Evolutionary conservation across 306 rosid species (phyloP).

Genomic region (Vigna nakashimae): DNA sequence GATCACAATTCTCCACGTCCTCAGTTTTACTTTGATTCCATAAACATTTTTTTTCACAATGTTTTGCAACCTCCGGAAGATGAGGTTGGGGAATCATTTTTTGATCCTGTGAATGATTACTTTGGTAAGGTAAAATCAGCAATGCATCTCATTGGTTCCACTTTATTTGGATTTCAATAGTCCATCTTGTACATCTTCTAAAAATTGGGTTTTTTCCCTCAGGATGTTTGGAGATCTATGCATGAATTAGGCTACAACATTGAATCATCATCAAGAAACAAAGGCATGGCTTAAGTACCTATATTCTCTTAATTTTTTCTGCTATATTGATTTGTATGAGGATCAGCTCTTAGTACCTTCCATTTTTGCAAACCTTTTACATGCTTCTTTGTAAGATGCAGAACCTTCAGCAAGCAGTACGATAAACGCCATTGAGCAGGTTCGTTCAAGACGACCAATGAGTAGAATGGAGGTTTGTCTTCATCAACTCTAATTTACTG

Average conservation of each 20-base stretch:
- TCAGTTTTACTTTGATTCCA: constrained; percentile 96
- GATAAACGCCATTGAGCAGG: constrained; percentile 74
- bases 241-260: constrained; percentile 55
- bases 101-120: constrained; percentile 68
- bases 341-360: constrained; percentile 34
- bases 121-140: constrained; percentile 80
- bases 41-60: constrained; percentile 95
- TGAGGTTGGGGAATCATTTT: constrained; percentile 80
- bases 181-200: constrained; percentile 36
- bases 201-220: constrained; percentile 44
- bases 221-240: constrained; percentile 79
- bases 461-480: constrained; percentile 91
- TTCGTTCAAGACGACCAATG: constrained; percentile 93
- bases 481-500: constrained; percentile 28
- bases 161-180: constrained; percentile 39
- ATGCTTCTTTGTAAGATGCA: constrained; percentile 48
- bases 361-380: constrained; percentile 26
- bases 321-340: constrained; percentile 21
- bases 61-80: constrained; percentile 98
- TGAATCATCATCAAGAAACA: constrained; percentile 61
- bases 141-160: constrained; percentile 40
- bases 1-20: constrained; percentile 99
- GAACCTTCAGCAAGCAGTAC: constrained; percentile 71
- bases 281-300: constrained; percentile 62
- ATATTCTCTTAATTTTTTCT: constrained; percentile 36